Evolutionary conservation across 352 stramenopile species (phyloP).

Genomic region (Elongisporangium anandrum): DNA sequence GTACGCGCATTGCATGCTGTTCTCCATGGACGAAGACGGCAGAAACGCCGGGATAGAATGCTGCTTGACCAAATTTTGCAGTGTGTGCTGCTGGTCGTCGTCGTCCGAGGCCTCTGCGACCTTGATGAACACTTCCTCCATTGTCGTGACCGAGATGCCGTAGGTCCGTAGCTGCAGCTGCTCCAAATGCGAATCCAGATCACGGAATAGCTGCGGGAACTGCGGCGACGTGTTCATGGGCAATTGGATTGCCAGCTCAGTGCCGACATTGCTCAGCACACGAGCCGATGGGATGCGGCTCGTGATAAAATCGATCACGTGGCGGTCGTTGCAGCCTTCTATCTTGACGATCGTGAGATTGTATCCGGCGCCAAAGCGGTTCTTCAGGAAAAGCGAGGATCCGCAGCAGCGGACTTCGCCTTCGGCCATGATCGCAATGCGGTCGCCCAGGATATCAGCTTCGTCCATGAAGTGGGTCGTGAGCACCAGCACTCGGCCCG

Average conservation of each 20-base stretch:
- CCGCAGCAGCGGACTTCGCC: conserved; percentile 25
- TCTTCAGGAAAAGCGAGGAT: conserved; percentile 77
- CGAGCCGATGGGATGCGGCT: not conserved
- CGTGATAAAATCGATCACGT: conserved; percentile 21
- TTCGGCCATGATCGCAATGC: conserved; percentile 28
- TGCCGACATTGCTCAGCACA: conserved; percentile 49
- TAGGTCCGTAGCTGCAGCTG: conserved; percentile 37
- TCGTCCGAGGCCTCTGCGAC: conserved; percentile 37
- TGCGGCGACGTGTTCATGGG: conserved; percentile 30
- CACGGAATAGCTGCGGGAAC: conserved; percentile 50
- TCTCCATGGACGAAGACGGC: not conserved
- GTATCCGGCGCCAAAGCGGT: conserved; percentile 53
- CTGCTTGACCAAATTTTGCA: conserved; percentile 24
- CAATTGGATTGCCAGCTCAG: conserved; percentile 57
- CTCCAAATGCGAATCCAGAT: conserved; percentile 33
- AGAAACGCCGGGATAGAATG: conserved; percentile 3
- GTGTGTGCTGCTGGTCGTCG: conserved; percentile 42
- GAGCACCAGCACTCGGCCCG: conserved; percentile 42
- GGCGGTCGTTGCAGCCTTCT: conserved; percentile 19
- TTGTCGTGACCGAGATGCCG: conserved; percentile 76
- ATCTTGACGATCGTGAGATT: conserved; percentile 64
- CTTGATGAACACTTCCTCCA: conserved; percentile 81
- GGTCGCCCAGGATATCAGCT: conserved; percentile 43
- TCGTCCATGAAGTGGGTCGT: conserved; percentile 65
- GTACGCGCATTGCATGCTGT: not conserved